Base-by-base conservation (phyloP, 2,329 filamentous ascomycete genomes). In the Scytalidium lignicola region DNA sequence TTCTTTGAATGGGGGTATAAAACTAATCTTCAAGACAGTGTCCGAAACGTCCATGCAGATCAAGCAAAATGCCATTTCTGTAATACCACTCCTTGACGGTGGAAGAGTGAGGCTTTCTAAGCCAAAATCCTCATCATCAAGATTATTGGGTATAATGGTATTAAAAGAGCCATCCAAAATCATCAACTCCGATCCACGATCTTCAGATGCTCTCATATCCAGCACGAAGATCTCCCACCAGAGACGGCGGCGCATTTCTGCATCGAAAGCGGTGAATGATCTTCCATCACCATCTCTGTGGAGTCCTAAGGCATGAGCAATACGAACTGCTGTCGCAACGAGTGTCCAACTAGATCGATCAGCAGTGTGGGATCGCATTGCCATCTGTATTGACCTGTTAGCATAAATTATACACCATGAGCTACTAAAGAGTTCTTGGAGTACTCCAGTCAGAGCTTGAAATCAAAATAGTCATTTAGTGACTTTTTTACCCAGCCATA, bases 151-250 rank as follows among this genome's bases (percentile, higher is more conserved):
- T 44, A 74, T 61, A 44, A 65, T 66, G 20, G 72, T 73, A 54
- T 78, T 72, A 51, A 71, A 76, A 55, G 67, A 65, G 39, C 55
- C 59, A 46, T 74, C 70, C 15, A 69, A 48, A 7, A 76, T 19
- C 76, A 69, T 41, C 75, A 73, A 1, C 61, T 43, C 19, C 7
- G 49, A 52, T 80, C 76, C 59, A 79, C 75, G 51, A 79, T 65
- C 17, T 57, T 80, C 75, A n/a, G 76, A 72, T 5, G 72, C 71
- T 12, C 74, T 72, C 21, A 76, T 68, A 55, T 84, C 81, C 2
- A 83, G 69, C 9, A 79, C 71, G 37, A 81, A 63, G 17, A 84
- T 71, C 52, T 82, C 77, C 66, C 77, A 78, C 76, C 80, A 85
- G 0, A 84, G 59, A 2, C 81, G 72, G 13, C 80, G 72, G 17